These are phyloP conservation scores for Solanum infundibuliforme DNA, from an alignment of 257 asterid species.

Conservation along the genomic window DNA sequence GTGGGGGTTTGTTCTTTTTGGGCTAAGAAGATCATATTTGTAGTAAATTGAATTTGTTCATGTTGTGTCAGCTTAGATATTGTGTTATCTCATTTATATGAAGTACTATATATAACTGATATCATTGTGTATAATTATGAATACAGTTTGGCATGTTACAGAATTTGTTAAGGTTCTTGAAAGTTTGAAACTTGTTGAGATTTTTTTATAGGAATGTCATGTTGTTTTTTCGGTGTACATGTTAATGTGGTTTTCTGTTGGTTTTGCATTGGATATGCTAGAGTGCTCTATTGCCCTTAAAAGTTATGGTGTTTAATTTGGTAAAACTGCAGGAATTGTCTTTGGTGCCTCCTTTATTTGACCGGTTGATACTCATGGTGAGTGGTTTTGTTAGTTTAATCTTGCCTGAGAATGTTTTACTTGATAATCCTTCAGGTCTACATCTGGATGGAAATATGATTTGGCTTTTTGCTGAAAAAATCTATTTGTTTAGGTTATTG, in stretches of 20 bases:
- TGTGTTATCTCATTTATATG: neutral
- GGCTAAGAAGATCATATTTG: neutral
- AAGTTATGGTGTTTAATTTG: slow-evolving; percentile 2
- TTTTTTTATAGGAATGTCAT: neutral
- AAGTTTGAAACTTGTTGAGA: neutral
- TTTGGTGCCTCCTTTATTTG: slow-evolving; percentile 59
- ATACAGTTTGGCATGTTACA: neutral
- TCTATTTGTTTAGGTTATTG: slow-evolving; percentile 52
- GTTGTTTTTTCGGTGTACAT: neutral
- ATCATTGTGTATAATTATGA: neutral
- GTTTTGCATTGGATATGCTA: neutral
- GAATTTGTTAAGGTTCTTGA: neutral
- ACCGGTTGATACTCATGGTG: slow-evolving; percentile 70
- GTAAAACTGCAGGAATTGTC: slow-evolving; percentile 54
- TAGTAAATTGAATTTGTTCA: neutral
- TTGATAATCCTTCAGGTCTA: neutral
- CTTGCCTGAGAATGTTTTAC: neutral
- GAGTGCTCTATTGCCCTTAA: neutral
- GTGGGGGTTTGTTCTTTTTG: neutral
- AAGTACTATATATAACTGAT: neutral
- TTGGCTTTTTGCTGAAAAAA: neutral
- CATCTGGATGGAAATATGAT: neutral
- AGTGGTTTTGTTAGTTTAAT: neutral
- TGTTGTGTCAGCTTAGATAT: neutral
- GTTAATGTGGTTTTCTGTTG: neutral